Percentiles rank a stretch among this genome's conserved stretches.
Conservation (phyloP, 345 rosid species). For the Geranium brycei region DNA sequence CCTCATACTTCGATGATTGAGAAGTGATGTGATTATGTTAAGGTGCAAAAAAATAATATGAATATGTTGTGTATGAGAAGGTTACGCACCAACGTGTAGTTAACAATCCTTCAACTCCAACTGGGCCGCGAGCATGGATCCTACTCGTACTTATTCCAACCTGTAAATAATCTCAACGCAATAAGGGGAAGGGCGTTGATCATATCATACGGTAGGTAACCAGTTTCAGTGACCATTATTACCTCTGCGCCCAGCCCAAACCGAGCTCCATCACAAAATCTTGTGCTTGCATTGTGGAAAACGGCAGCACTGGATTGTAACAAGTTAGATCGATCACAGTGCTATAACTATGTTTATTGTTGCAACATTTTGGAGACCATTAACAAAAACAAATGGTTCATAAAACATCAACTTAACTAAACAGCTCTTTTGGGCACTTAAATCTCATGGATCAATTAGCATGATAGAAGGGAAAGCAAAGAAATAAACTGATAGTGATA, state of each 20-base stretch:
- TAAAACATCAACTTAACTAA: not conserved
- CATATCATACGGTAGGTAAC: not conserved
- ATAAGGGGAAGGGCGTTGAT: not conserved
- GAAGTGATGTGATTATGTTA: not conserved
- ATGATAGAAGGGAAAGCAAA: not conserved
- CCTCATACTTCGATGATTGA: not conserved
- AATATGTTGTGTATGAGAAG: not conserved
- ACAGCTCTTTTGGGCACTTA: too few relatives aligned
- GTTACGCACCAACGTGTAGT: slow-evolving; percentile 79
- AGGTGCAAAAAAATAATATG: too few relatives aligned
- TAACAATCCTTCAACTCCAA: slow-evolving; percentile 89
- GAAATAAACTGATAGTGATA: too few relatives aligned
- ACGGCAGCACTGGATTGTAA: slow-evolving; percentile 76
- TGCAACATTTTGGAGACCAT: not conserved
- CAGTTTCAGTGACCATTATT: not conserved
- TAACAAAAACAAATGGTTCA: not conserved
- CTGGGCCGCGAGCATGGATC: slow-evolving; percentile 99
- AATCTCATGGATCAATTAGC: not conserved
- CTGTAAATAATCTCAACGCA: slow-evolving; percentile 17
- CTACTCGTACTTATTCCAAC: slow-evolving; percentile 95
- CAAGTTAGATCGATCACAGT: not conserved
- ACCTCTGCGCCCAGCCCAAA: slow-evolving; percentile 99
- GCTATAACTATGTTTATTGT: not conserved
- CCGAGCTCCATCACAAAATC: slow-evolving; percentile 95
- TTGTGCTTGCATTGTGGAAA: slow-evolving; percentile 92